Evolutionary conservation across 371 early-diverging fungal species (phyloP).

Genomic region (Circinella umbellata): DNA sequence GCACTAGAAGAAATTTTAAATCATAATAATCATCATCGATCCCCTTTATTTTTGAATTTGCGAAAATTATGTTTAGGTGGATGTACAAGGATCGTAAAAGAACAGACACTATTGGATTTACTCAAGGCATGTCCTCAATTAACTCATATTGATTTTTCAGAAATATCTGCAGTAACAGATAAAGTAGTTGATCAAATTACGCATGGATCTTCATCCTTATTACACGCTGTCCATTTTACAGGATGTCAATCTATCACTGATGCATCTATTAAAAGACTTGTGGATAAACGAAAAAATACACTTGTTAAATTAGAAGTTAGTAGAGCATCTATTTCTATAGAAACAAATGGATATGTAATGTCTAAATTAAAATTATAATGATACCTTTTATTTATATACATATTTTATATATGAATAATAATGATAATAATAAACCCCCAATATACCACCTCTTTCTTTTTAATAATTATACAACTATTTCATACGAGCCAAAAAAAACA

Average conservation of each 20-base stretch:
- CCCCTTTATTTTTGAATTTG: not conserved
- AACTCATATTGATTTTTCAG: constrained; percentile 3
- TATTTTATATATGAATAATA: too few species aligned
- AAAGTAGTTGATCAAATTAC: constrained; percentile 6
- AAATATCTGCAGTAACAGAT: constrained; percentile 12
- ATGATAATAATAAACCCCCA: too few species aligned
- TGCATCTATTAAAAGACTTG: not conserved
- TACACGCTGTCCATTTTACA: not conserved
- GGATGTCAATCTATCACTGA: constrained; percentile 24
- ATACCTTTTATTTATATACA: not conserved
- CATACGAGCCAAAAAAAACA: too few species aligned
- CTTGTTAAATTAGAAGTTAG: not conserved
- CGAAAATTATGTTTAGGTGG: not conserved
- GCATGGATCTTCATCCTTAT: not conserved
- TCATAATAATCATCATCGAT: too few species aligned
- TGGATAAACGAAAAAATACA: not conserved
- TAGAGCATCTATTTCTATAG: not conserved
- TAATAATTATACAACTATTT: too few species aligned
- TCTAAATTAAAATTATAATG: constrained; percentile 5
- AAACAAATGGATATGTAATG: constrained; percentile 1
- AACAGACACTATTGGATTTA: constrained; percentile 8
- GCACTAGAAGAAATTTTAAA: not conserved
- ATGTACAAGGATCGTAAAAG: constrained; percentile 4
- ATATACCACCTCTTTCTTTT: too few species aligned
- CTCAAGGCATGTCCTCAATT: not conserved